These are phyloP conservation scores for Truncatella angustata DNA, from an alignment of 2,329 filamentous ascomycete species.

Conservation along the genomic window DNA sequence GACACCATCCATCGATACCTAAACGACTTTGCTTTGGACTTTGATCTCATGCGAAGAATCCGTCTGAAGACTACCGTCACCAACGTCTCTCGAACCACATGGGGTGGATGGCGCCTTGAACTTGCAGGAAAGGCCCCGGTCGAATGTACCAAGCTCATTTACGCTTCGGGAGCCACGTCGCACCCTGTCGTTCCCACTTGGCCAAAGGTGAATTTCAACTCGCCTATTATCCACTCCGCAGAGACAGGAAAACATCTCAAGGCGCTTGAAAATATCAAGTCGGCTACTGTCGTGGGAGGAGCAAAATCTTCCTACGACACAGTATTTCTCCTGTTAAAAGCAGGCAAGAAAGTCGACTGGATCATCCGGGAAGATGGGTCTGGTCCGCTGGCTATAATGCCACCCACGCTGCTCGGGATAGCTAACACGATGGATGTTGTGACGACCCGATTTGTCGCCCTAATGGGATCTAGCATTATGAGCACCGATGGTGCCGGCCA, in stretches of 20 bases:
- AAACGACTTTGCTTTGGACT: slow-evolving; percentile 24
- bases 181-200: slow-evolving; percentile 20
- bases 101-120: slow-evolving; percentile 22
- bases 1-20: slow-evolving; percentile 28
- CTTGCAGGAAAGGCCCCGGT: slow-evolving; percentile 14
- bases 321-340: slow-evolving; percentile 22
- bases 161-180: slow-evolving; percentile 20
- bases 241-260: slow-evolving; percentile 17
- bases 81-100: slow-evolving; percentile 13
- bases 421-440: slow-evolving; percentile 26
- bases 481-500: slow-evolving; percentile 23
- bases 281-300: slow-evolving; percentile 25
- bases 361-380: slow-evolving; percentile 22
- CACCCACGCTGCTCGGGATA: slow-evolving; percentile 23
- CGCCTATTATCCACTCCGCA: slow-evolving; percentile 27
- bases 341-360: slow-evolving; percentile 25
- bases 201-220: slow-evolving; percentile 18
- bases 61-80: slow-evolving; percentile 16
- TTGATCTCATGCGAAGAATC: slow-evolving; percentile 17
- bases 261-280: slow-evolving; percentile 8
- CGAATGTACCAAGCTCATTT: slow-evolving; percentile 22
- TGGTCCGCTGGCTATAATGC: slow-evolving; percentile 25
- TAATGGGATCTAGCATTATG: slow-evolving; percentile 29
- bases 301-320: slow-evolving; percentile 28
- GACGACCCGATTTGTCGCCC: slow-evolving; percentile 21